These are phyloP conservation scores for Aspergillus glaucus DNA, from an alignment of 2,329 filamentous ascomycete species.

Conservation along the genomic window DNA sequence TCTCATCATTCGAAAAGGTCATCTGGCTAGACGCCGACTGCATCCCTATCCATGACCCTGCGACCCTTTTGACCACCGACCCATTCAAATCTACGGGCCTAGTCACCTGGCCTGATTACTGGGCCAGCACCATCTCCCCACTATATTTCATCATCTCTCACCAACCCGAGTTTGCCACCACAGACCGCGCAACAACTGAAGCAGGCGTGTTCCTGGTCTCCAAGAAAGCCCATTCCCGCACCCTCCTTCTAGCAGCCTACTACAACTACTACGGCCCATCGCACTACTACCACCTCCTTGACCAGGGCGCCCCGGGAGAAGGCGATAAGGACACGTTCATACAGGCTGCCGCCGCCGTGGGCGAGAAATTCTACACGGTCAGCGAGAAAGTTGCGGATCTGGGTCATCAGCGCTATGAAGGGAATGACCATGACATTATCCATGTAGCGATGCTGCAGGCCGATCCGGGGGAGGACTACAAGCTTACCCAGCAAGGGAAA, in stretches of 20 bases:
- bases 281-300: conserved; percentile 23
- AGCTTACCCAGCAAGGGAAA: conserved; percentile 13
- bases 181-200: conserved; percentile 27
- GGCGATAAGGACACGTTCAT: conserved; percentile 27
- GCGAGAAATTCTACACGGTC: conserved; percentile 18
- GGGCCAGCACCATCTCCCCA: conserved; percentile 32
- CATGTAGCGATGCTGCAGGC: conserved; percentile 19
- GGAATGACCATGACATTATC: conserved; percentile 5
- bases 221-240: conserved; percentile 24
- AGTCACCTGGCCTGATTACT: conserved; percentile 52
- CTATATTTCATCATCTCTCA: conserved; percentile 36
- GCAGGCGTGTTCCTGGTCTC: conserved; percentile 28
- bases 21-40: conserved; percentile 53
- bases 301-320: conserved; percentile 23
- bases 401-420: conserved; percentile 9
- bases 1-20: conserved; percentile 51
- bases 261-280: conserved; percentile 27
- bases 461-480: conserved; percentile 26
- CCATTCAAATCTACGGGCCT: conserved; percentile 48
- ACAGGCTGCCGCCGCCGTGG: conserved; percentile 19
- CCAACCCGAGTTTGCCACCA: conserved; percentile 23
- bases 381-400: conserved; percentile 17
- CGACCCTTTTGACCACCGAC: conserved; percentile 39
- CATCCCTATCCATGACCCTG: conserved; percentile 42
- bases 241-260: conserved; percentile 28